These are phyloP conservation scores for Avicennia marina DNA, from an alignment of 257 asterid genomes.

Conservation along the genomic window DNA sequence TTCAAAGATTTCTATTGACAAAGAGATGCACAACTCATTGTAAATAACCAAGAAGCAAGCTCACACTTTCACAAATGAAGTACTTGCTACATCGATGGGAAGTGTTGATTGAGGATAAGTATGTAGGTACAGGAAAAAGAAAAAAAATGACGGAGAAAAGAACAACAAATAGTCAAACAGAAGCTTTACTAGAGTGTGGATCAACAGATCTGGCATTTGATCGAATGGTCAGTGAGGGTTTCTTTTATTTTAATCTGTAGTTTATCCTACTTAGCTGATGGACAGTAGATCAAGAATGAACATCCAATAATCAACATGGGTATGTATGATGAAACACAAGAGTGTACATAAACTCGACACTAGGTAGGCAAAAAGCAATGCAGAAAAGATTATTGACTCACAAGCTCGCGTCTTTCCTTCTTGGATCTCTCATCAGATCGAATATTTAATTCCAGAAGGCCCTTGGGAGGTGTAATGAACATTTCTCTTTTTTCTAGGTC, in stretches of 20 bases:
- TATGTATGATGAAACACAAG: slow-evolving; percentile 1
- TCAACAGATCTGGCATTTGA: too few species aligned
- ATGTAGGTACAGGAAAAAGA: too few species aligned
- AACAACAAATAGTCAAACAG: too few species aligned
- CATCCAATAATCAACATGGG: background rate
- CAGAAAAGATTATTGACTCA: slow-evolving; percentile 38
- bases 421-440: slow-evolving; percentile 78
- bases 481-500: slow-evolving; percentile 71
- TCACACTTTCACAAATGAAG: background rate
- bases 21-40: background rate
- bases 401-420: slow-evolving; percentile 97
- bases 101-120: too few species aligned
- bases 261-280: background rate
- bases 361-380: background rate
- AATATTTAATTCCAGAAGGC: slow-evolving; percentile 79
- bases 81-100: background rate
- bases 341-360: background rate
- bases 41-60: too few species aligned
- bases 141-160: too few species aligned
- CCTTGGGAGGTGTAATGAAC: slow-evolving; percentile 95
- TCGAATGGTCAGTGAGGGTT: too few species aligned
- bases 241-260: background rate
- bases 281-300: background rate
- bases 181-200: too few species aligned
- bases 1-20: slow-evolving; percentile 4